Base-by-base conservation (phyloP, 352 stramenopile genomes). In the Globisporangium orthogonon region DNA sequence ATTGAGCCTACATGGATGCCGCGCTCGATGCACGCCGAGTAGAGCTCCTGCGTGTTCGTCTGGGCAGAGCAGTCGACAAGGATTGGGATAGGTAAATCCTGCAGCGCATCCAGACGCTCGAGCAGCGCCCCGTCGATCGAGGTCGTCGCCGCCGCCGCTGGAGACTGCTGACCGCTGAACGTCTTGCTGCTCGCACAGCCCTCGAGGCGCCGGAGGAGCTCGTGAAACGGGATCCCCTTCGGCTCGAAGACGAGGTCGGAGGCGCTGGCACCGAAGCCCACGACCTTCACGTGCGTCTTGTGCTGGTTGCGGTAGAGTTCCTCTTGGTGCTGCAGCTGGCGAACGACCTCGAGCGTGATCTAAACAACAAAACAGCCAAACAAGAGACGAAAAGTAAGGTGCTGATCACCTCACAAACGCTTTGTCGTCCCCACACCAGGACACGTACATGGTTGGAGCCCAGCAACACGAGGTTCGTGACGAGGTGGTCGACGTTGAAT, bases 401-500 rank as follows among this genome's bases (percentile, higher is more conserved):
- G n/a, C 9, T 51, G 9, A 13, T 14, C 7, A 33, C 10, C 5
- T 43, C 4, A 41, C 40, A 15, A 44, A 23, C 23, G 23, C 23
- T 23, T 23, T 23, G 1, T 29, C 14, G 4, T 10, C 11, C 37
- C 37, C 37, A 31, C 5, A 51, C 7, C 10, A 28, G 11, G 11
- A 9, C 15, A 48, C 70, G 35, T 65, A 79, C 71, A 54, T 78
- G 73, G 50, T 89, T 91, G 67, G 71, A 89, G 31, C 82, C 82
- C 1, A 92, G 54, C 15, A 92, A 61, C 7, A 87, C 76, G 28
- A 92, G 28, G 61, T 84, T 92, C 28, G 73, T 83, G n/a, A 85
- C 75, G 18, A 89, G 53, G 53, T 86, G 76, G 31, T 89, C 81
- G 33, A 87, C 77, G 60, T 92, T 92, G 55, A 92, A 92, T 7